A percentile compares a stretch with the other conserved stretches of the same genome.
These are phyloP conservation scores for Xylaria sp. DNA, from an alignment of 2,329 filamentous ascomycete species.

Conservation along the genomic window DNA sequence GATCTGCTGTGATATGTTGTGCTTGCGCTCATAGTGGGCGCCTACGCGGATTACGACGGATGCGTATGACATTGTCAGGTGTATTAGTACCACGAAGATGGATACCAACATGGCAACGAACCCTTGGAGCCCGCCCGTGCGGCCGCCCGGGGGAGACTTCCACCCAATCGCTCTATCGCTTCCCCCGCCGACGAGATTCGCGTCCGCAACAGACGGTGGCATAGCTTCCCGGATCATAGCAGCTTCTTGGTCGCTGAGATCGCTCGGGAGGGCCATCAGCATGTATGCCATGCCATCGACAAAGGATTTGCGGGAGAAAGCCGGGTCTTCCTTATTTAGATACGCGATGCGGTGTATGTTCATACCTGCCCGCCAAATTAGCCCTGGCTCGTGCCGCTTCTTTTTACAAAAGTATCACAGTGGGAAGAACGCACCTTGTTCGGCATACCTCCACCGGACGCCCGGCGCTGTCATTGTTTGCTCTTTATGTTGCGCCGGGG, in stretches of 20 bases:
- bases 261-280: slow-evolving; percentile 68
- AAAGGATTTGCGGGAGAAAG: slow-evolving; percentile 71
- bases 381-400: neutral
- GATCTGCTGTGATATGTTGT: slow-evolving; percentile 71
- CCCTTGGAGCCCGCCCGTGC: slow-evolving; percentile 64
- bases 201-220: slow-evolving; percentile 51
- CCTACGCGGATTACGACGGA: slow-evolving; percentile 60
- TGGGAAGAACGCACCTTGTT: slow-evolving; percentile 42
- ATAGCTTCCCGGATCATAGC: slow-evolving; percentile 63
- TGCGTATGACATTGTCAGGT: slow-evolving; percentile 70
- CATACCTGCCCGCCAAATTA: slow-evolving; percentile 36
- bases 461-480: slow-evolving; percentile 28
- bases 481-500: slow-evolving; percentile 8
- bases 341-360: slow-evolving; percentile 44
- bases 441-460: slow-evolving; percentile 48
- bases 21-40: slow-evolving; percentile 72
- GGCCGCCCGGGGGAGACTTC: slow-evolving; percentile 19
- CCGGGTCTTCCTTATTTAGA: slow-evolving; percentile 53
- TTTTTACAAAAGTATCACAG: neutral
- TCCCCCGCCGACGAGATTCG: slow-evolving; percentile 15
- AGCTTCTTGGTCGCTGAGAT: slow-evolving; percentile 66
- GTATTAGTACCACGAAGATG: slow-evolving; percentile 67
- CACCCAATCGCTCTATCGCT: slow-evolving; percentile 30
- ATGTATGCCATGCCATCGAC: slow-evolving; percentile 72
- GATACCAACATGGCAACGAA: slow-evolving; percentile 67